Evolutionary conservation across 108 stramenopile species (phyloP).

Genomic region (Discostella pseudostelligera): DNA sequence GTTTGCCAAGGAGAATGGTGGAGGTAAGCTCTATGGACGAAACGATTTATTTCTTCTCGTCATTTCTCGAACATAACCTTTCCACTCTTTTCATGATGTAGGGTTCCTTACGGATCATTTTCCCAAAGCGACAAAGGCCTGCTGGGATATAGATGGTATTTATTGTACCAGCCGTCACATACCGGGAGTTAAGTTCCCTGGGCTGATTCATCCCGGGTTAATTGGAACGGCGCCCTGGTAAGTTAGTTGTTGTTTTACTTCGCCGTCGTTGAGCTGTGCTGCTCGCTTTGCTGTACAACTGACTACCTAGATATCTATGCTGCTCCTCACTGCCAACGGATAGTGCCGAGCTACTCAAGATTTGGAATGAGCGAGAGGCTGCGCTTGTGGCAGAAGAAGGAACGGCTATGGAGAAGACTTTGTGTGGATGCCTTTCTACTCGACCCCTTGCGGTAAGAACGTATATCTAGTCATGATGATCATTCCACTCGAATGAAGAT

Average conservation of each 20-base stretch:
- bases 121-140: conserved; percentile 62
- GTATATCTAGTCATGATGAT: neutral
- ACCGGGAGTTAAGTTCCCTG: conserved; percentile 51
- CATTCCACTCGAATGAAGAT: neutral
- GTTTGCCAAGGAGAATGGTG: conserved; percentile 73
- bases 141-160: conserved; percentile 71
- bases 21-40: conserved; percentile 27
- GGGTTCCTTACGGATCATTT: conserved; percentile 62
- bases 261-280: neutral
- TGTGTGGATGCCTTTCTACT: conserved; percentile 57
- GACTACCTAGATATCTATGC: neutral
- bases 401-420: conserved; percentile 55
- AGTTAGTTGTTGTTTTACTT: neutral
- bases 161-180: conserved; percentile 59
- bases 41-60: neutral
- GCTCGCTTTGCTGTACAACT: neutral
- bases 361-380: conserved; percentile 71
- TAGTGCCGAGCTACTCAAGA: conserved; percentile 52
- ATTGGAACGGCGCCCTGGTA: conserved; percentile 62
- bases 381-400: conserved; percentile 57
- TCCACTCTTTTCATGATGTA: no score
- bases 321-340: neutral
- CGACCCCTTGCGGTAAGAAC: conserved; percentile 50
- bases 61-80: no score
- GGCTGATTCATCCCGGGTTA: conserved; percentile 67